These are phyloP conservation scores for Penicillium silybi DNA, from an alignment of 495 filamentous ascomycete species.

Conservation along the genomic window DNA sequence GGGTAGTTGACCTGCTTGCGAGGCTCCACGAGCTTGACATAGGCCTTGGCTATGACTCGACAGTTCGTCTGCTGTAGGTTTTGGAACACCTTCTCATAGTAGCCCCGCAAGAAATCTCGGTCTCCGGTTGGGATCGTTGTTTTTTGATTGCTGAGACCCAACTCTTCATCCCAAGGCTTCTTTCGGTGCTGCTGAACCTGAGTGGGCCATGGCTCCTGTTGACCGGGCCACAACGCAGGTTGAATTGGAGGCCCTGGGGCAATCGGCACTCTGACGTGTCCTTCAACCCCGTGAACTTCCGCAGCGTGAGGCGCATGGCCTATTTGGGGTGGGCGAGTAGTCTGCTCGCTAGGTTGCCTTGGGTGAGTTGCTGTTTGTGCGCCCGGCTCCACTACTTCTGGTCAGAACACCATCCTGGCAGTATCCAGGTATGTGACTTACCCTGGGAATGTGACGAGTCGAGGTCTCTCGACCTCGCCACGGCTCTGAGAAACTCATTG, in stretches of 20 bases:
- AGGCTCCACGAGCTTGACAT: constrained; percentile 75
- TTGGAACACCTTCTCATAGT: constrained; percentile 61
- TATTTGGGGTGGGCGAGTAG: not conserved
- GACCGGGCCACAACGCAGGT: constrained; percentile 10
- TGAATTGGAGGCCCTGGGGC: not conserved
- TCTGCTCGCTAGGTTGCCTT: not conserved
- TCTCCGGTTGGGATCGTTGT: constrained; percentile 52
- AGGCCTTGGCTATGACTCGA: constrained; percentile 65
- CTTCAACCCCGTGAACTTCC: not conserved
- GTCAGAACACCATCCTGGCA: constrained; percentile 1
- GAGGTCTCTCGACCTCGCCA: constrained; percentile 25
- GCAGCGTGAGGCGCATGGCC: constrained; percentile 1
- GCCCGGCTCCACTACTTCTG: constrained; percentile 4
- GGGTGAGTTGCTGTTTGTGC: not conserved
- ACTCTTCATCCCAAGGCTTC: constrained; percentile 24
- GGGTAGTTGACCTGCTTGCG: constrained; percentile 81
- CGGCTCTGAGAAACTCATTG: constrained; percentile 34
- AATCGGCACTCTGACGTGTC: not conserved
- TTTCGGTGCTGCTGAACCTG: constrained; percentile 9
- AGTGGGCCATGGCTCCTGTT: constrained; percentile 3
- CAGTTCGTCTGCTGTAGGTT: constrained; percentile 70
- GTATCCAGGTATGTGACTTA: constrained; percentile 14
- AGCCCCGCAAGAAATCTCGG: constrained; percentile 47
- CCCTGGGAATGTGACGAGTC: constrained; percentile 9
- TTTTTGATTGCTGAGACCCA: constrained; percentile 28